Base-by-base conservation (phyloP, 2,329 filamentous ascomycete species). In the Hypoxylon sp. region DNA sequence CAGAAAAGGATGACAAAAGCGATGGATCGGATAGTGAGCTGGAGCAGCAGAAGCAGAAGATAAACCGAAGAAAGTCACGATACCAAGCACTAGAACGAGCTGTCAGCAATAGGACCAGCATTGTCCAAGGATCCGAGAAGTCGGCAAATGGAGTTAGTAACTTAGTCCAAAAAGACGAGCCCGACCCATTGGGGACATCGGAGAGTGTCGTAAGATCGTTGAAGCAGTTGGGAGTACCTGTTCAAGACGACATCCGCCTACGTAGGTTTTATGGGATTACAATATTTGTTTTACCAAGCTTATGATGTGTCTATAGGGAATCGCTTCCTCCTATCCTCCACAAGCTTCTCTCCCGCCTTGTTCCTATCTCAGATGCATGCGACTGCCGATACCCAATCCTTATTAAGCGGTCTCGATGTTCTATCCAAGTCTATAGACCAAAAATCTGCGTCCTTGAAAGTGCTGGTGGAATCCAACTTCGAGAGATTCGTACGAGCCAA, bases 401-500 rank as follows among this genome's bases (percentile, higher is more conserved):
- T 99, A 1, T 78, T 96, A 8, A 79, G 83, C 37, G 95, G 94
- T 2, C 82, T 99, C 13, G 89, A 96, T 61, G 86, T 89, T 51
- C 82, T 99, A 13, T 94, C 91, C 12, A 83, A 84, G 55, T 97
- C 93, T 1, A 99, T 99, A 65, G 94, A 97, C 66, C 90, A 97
- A 73, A 99, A 99, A 72, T 97, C 93, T 0, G 94, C 93, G 0
- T 97, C 92, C 3, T 81, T 99, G 55, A 99, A 99, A 69, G 89
- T 96, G 7, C 81, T 99, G 12, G 94, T 99, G 16, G 94, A 99
- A 71, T 93, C 90, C 59, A 99, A 99, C 70, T 99, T 99, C 68
- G 95, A 99, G 73, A 88, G 93, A 60, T 99, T 99, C 75, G 94
- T 99, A 47, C 88, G 91, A 57, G 94, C 94, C 31, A 99, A 99